These are phyloP conservation scores for Sarocladium kiliense DNA, from an alignment of 2,329 filamentous ascomycete genomes.

Conservation along the genomic window DNA sequence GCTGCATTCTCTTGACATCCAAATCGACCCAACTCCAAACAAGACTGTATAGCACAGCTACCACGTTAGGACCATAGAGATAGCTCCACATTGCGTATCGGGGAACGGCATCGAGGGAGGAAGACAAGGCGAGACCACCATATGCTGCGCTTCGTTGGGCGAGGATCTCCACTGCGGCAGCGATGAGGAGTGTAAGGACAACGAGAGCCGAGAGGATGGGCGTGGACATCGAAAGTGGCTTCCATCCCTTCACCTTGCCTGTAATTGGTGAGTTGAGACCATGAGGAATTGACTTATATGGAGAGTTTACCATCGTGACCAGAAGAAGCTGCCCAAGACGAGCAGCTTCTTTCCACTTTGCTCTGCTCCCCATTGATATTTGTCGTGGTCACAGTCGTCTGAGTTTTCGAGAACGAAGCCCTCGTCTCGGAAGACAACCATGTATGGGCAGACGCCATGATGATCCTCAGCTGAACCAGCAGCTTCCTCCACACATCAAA, in stretches of 20 bases:
- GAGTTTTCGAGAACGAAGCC: not conserved
- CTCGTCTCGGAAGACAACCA: not conserved
- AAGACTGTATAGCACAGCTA: conserved; percentile 51
- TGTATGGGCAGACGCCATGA: not conserved
- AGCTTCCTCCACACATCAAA: not conserved
- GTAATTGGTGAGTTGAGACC: no score
- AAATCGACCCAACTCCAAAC: conserved; percentile 57
- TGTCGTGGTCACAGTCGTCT: not conserved
- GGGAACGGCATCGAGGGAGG: conserved; percentile 26
- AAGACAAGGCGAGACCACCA: conserved; percentile 32
- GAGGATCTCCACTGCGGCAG: conserved; percentile 38
- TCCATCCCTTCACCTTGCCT: conserved; percentile 9
- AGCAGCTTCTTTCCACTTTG: not conserved
- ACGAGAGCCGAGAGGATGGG: conserved; percentile 33
- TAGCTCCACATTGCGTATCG: conserved; percentile 31
- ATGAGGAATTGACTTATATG: no score
- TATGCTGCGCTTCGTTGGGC: conserved; percentile 31
- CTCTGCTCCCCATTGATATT: not conserved
- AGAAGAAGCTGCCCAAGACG: not conserved
- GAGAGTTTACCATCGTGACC: no score
- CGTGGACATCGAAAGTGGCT: conserved; percentile 12
- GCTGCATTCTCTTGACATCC: conserved; percentile 53
- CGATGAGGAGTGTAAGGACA: conserved; percentile 30
- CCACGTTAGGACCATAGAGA: conserved; percentile 47
- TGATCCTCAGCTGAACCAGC: not conserved